phyloP scores from a whole-genome alignment of 2,329 filamentous ascomycete species.

The Aspergillus candidus region DNA sequence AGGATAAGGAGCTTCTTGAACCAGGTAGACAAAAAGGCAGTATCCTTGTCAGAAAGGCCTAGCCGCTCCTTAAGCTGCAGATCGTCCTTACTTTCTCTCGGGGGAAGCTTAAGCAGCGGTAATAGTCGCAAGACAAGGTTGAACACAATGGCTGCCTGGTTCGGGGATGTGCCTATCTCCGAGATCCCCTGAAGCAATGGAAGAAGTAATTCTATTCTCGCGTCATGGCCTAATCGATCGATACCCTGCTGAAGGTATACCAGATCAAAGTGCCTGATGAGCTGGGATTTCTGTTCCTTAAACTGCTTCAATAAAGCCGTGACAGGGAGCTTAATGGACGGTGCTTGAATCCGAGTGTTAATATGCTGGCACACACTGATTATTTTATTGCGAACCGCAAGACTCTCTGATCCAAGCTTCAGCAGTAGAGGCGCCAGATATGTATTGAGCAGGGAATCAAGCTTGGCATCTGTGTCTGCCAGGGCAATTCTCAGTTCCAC shows the following conservation, averaged over 20 bases:
- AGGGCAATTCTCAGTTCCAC: conserved; percentile 79
- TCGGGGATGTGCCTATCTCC: conserved; percentile 50
- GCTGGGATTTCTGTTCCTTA: conserved; percentile 65
- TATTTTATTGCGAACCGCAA: conserved; percentile 72
- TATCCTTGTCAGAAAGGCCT: conserved; percentile 64
- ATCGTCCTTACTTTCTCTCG: conserved; percentile 74
- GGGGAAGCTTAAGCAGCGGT: conserved; percentile 60
- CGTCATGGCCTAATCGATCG: conserved; percentile 52
- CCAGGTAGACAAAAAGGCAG: conserved; percentile 65
- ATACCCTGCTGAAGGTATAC: conserved; percentile 83
- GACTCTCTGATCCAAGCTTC: conserved; percentile 76
- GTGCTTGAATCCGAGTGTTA: conserved; percentile 57
- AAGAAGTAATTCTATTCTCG: conserved; percentile 68
- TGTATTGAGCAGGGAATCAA: conserved; percentile 68
- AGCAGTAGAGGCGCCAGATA: conserved; percentile 78
- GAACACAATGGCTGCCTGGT: conserved; percentile 63
- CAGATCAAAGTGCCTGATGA: conserved; percentile 84
- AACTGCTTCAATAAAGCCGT: conserved; percentile 81
- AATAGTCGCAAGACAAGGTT: conserved; percentile 75
- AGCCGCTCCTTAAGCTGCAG: conserved; percentile 58
- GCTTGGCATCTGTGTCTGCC: conserved; percentile 75
- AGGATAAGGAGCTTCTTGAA: conserved; percentile 73
- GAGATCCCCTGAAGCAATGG: conserved; percentile 61
- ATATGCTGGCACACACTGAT: conserved; percentile 66
- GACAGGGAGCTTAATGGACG: conserved; percentile 71